phyloP scores from a whole-genome alignment of 768 basidiomycete genomes.

The Podaxis sp. region DNA sequence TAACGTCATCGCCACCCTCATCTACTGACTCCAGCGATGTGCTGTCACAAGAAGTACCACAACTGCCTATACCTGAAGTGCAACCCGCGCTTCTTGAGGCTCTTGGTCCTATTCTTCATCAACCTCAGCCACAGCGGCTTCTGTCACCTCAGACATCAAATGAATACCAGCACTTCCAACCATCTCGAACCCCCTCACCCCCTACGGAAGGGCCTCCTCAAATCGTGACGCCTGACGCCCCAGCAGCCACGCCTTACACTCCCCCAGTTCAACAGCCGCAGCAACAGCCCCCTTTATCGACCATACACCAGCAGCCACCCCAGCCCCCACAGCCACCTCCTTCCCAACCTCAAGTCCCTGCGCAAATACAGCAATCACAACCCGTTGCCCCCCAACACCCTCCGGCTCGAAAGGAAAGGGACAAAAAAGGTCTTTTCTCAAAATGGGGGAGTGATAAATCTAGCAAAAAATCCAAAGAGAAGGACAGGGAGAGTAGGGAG shows the following conservation, averaged over 20 bases:
- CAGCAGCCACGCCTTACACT: conserved; percentile 21
- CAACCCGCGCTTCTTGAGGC: conserved; percentile 33
- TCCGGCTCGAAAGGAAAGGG: conserved; percentile 64
- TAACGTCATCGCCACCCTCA: conserved; percentile 30
- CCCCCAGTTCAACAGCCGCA: conserved; percentile 18
- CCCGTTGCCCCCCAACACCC: conserved; percentile 22
- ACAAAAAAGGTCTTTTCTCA: conserved; percentile 65
- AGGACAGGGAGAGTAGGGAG: conserved; percentile 41
- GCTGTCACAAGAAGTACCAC: conserved; percentile 20
- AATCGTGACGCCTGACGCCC: conserved; percentile 24
- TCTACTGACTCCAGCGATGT: conserved; percentile 13
- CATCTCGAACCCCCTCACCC: conserved; percentile 64
- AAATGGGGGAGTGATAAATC: conserved; percentile 71
- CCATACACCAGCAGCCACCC: conserved; percentile 24
- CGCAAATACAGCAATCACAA: conserved; percentile 1
- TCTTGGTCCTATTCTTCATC: conserved; percentile 50
- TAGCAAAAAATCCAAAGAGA: conserved; percentile 50
- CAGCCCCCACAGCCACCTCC: conserved; percentile 16
- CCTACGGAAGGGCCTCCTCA: conserved; percentile 27
- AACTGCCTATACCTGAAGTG: conserved; percentile 25
- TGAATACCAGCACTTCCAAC: conserved; percentile 29
- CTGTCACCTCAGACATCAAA: conserved; percentile 39
- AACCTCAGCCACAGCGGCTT: conserved; percentile 64
- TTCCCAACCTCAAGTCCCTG: conserved; percentile 19
- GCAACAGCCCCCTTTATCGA: conserved; percentile 19